Conservation (phyloP, 495 filamentous ascomycete species). For the Aspergillus bridgeri region DNA sequence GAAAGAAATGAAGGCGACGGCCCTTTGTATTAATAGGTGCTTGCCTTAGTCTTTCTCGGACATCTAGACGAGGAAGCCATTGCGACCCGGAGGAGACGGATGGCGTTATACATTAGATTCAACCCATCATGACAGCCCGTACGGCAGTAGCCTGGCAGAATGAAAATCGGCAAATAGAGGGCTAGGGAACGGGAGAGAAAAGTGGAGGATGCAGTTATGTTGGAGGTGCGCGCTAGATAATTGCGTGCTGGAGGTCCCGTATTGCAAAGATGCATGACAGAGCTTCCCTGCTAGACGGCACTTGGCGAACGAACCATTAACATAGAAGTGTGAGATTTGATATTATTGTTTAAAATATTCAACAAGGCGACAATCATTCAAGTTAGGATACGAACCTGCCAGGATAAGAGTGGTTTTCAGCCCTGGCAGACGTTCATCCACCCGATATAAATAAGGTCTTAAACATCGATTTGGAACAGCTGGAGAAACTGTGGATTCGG, state of each 20-base stretch:
- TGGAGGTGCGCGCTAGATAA: not conserved
- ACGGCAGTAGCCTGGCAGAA: not conserved
- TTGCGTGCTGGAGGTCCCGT: conserved; percentile 2
- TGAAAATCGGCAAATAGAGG: not conserved
- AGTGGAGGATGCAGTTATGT: not conserved
- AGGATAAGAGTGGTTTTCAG: too few species aligned
- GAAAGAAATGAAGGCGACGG: not conserved
- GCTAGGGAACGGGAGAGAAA: not conserved
- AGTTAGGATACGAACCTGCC: not conserved
- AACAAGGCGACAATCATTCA: too few species aligned
- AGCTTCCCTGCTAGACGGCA: not conserved
- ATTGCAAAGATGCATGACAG: conserved; percentile 1
- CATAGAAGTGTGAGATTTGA: not conserved
- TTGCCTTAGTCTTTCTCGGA: not conserved
- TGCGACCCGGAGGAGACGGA: not conserved
- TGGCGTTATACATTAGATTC: conserved; percentile 3
- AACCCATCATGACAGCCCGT: not conserved
- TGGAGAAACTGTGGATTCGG: not conserved
- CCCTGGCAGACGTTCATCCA: too few species aligned
- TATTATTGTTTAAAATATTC: too few species aligned
- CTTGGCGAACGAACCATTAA: not conserved
- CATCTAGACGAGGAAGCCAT: conserved; percentile 4
- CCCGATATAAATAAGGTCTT: not conserved
- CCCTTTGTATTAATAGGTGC: not conserved
- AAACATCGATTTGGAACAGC: not conserved